phyloP scores from a whole-genome alignment of 2,329 filamentous ascomycete species.

The Trichoderma breve region DNA sequence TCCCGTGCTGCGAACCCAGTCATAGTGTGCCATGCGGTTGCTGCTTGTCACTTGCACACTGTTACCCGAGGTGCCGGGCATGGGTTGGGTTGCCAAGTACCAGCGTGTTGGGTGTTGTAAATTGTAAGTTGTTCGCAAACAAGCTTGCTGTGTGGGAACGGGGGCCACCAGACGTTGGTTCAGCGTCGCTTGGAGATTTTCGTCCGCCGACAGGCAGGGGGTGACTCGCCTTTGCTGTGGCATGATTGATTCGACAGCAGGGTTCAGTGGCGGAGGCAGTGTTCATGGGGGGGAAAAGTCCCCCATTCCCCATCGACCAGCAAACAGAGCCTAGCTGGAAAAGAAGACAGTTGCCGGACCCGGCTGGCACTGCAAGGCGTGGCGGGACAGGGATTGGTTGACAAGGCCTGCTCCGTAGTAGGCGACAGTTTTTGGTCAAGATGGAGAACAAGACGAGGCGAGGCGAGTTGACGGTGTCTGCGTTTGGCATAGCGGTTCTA shows the following conservation, averaged over 20 bases:
- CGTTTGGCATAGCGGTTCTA: neutral
- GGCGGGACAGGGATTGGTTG: neutral
- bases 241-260: neutral
- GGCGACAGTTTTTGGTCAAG: neutral
- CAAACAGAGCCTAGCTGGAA: neutral
- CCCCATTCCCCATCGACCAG: neutral
- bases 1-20: neutral
- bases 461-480: neutral
- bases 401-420: neutral
- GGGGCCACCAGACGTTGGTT: neutral
- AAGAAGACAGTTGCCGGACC: neutral
- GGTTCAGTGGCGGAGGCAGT: conserved; percentile 4
- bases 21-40: neutral
- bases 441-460: neutral
- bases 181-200: conserved; percentile 14
- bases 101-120: neutral
- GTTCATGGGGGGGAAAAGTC: neutral
- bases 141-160: neutral
- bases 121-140: neutral
- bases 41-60: neutral
- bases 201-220: neutral
- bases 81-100: neutral
- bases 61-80: neutral
- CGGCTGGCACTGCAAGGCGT: neutral
- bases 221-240: neutral